Evolutionary conservation across 192 early-diverging fungal genomes (phyloP).

Genomic region (Gaertneriomyces sp.): DNA sequence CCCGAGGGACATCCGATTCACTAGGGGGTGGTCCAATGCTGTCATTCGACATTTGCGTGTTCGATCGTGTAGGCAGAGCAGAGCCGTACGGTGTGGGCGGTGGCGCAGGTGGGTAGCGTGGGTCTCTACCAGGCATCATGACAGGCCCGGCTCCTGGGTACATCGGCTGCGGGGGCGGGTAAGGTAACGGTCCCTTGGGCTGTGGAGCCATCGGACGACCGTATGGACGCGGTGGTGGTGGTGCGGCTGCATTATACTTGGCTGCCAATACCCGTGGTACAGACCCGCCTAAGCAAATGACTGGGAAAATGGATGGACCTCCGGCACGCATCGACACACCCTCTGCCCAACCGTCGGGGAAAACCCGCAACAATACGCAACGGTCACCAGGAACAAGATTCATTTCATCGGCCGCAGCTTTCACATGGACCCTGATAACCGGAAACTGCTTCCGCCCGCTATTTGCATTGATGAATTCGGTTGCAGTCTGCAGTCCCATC

Average conservation of each 20-base stretch:
- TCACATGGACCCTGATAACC: conserved; percentile 30
- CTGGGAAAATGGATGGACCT: conserved; percentile 40
- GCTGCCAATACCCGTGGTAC: conserved; percentile 35
- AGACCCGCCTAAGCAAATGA: conserved; percentile 39
- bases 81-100: too few species aligned
- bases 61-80: too few species aligned
- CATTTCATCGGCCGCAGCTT: conserved; percentile 34
- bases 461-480: conserved; percentile 31
- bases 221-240: too few species aligned
- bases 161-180: too few species aligned
- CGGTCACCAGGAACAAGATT: conserved; percentile 33
- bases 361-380: conserved; percentile 34
- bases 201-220: too few species aligned
- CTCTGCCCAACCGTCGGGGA: conserved; percentile 39
- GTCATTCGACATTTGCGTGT: too few species aligned
- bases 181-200: too few species aligned
- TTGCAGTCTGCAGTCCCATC: conserved; percentile 2
- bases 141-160: too few species aligned
- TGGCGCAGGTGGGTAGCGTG: too few species aligned
- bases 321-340: conserved; percentile 39
- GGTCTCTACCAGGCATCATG: too few species aligned
- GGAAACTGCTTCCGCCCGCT: conserved; percentile 32
- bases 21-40: too few species aligned
- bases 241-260: background rate
- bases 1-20: too few species aligned